A percentile compares a stretch with the other conserved stretches of the same genome.
Evolutionary conservation across 176 grass and related monocot genomes (phyloP).

Genomic region (Oryza meyeriana): DNA sequence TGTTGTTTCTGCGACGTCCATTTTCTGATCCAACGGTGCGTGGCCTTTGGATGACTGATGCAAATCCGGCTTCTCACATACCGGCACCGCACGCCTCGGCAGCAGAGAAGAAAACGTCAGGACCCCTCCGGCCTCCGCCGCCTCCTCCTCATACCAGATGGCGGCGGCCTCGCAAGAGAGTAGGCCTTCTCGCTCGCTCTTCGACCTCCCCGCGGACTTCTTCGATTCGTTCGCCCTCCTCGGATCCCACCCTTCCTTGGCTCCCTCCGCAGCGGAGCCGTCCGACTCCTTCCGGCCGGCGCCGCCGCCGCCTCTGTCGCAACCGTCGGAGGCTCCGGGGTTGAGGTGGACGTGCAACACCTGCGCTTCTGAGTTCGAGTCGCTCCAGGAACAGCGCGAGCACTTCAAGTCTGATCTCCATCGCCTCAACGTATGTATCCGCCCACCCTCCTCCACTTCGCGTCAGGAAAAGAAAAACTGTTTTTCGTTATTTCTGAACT

Average conservation of each 20-base stretch:
- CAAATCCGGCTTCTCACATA: background rate
- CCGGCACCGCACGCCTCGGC: background rate
- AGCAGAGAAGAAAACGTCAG: slow-evolving; percentile 40
- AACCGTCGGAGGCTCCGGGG: slow-evolving; percentile 10
- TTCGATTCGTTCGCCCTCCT: slow-evolving; percentile 59
- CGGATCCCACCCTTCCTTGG: slow-evolving; percentile 34
- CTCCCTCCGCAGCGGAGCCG: slow-evolving; percentile 25
- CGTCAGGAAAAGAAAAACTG: background rate
- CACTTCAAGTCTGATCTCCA: slow-evolving; percentile 99
- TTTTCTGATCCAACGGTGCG: slow-evolving; percentile 28
- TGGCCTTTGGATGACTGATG: background rate
- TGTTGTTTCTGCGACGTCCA: background rate
- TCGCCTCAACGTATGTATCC: slow-evolving; percentile 69
- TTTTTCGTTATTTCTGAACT: background rate
- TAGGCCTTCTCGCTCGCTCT: slow-evolving; percentile 68
- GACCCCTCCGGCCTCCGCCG: slow-evolving; percentile 3
- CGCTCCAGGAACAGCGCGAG: slow-evolving; percentile 80
- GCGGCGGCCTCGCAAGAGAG: slow-evolving; percentile 51
- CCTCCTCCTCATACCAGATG: slow-evolving; percentile 33
- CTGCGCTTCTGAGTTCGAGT: slow-evolving; percentile 78
- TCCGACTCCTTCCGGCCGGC: slow-evolving; percentile 27
- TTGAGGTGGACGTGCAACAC: slow-evolving; percentile 89
- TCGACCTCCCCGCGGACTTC: slow-evolving; percentile 65
- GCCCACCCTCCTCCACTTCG: background rate
- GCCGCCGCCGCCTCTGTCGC: slow-evolving; percentile 20